Base-by-base conservation (phyloP, 177 flowering plant species). In the Vitis hybrid region DNA sequence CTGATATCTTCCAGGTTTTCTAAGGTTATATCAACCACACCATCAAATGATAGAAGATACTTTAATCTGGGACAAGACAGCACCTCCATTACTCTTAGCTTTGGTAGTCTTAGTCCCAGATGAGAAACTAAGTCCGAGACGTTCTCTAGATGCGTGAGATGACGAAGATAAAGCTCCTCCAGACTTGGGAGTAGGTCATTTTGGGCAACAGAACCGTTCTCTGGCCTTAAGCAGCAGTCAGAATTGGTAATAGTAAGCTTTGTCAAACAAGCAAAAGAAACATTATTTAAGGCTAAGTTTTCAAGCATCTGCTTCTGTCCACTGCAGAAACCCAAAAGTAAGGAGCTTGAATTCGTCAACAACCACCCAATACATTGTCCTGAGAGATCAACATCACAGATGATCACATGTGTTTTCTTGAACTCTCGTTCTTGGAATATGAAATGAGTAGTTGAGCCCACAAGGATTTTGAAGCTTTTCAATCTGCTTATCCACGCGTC, bases 201-300 rank as follows among this genome's bases (percentile, higher is more conserved):
- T 45, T 39, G 45, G 45, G 45, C 45, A 39, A 5, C 45, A 39
- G 7, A 39, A 39, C 45, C 45, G 2, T 39, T 39, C 45, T 39
- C 45, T 39, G 45, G 45, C 45, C 45, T 39, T 39, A 39, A 39
- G 45, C 45, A 19, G 55, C 21, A 19, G 18, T 26, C n/a, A 34
- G 72, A 68, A 49, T 56, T 60, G 6, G 52, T 63, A 6, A 63
- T 56, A 19, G 64, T 64, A 63, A 68, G 68, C 14, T 68, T 63
- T 34, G 58, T 68, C 4, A 57, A 15, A 39, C 45, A 39, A 39
- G 45, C 45, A 39, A 39, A 39, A 0, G 45, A 39, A 39, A 39
- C 45, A 39, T 39, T 39, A 5, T 39, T 39, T 39, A 39, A 39
- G 45, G 1, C 45, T 7, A 39, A 39, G 45, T 39, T 39, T 39